Evolutionary conservation across 805 yeast genomes (phyloP), one percentile per base, ranked within the genome.

Genomic region (Barnettozyma siamensis): DNA sequence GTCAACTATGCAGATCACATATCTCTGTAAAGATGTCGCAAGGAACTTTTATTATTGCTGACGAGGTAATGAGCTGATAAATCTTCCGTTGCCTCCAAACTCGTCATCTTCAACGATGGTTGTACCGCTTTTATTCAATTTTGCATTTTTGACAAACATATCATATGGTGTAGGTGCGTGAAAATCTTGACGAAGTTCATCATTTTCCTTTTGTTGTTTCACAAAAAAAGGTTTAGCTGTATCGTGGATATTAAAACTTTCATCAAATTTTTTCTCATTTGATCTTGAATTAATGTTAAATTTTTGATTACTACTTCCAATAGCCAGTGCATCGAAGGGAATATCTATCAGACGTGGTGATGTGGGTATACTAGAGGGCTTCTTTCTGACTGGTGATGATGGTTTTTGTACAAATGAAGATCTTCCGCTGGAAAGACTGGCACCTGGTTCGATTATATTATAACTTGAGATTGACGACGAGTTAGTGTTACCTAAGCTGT

Each of bases 81-180:
- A 55, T 31, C 56, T 47, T 26, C n/a, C 12, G 11, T 19, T 29
- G n/a, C 15, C 13, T 12, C 33, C 28, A 20, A 26, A 24, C 15
- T 24, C 16, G 8, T 15, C 35, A 8, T 23, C 26, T 10, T 21
- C 21, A 23, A 9, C 24, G 6, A 33, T 21, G 5, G 35, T 33
- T 5, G 35, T 23, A 15, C 35, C 35, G 15, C 35, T 23, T 10
- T 23, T 21, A 12, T 40, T 40, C 10, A 28, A 23, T 18, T 13
- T 33, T 3, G 49, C 37, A 12, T 43, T 42, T 13, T 34, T 30
- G 12, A 42, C 49, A 42, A 50, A 50, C 23, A 24, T 40, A 7
- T 71, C 75, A 34, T 64, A 61, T 2, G 78, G 76, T 0, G 73
- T 64, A 4, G 78, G 78, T 1, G 77, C 76, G 45, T 69, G 62